Percentiles rank a stretch among this genome's conserved stretches.
Evolutionary conservation across 2,329 filamentous ascomycete species (phyloP).

Genomic region (Cladophialophora chaetospira): DNA sequence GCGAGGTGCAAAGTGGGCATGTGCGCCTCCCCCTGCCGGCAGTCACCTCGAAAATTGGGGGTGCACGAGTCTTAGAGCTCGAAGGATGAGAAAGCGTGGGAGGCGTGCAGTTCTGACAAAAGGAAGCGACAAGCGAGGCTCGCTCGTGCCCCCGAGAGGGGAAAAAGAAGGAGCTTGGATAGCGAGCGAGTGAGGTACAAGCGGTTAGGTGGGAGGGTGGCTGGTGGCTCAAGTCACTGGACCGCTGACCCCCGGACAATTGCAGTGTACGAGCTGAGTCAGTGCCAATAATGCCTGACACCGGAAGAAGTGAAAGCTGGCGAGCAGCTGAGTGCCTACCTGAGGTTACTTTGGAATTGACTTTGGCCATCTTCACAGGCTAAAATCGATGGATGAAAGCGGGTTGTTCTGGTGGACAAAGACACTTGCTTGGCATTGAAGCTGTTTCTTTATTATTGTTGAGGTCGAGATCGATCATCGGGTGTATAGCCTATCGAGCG

Average conservation of each 20-base stretch:
- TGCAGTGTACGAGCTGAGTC: background rate
- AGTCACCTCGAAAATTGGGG: background rate
- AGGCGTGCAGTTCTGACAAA: background rate
- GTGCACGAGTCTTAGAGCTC: background rate
- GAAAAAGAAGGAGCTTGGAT: background rate
- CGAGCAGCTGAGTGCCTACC: background rate
- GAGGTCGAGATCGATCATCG: background rate
- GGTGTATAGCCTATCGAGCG: background rate
- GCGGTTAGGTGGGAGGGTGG: background rate
- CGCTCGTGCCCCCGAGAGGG: background rate
- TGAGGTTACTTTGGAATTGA: background rate
- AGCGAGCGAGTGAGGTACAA: background rate
- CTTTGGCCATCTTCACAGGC: background rate
- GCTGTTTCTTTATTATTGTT: background rate
- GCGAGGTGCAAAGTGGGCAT: background rate
- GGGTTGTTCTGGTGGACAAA: background rate
- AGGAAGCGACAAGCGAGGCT: background rate
- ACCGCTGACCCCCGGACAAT: background rate
- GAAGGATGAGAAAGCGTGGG: constrained; percentile 1
- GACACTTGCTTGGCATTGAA: background rate
- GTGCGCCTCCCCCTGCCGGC: constrained; percentile 1
- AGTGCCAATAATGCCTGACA: background rate
- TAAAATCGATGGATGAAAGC: background rate
- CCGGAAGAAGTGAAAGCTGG: background rate
- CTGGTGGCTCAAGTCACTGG: background rate